Percentiles rank a stretch among this genome's conserved stretches.
Evolutionary conservation across 495 filamentous ascomycete genomes (phyloP).

Genomic region (Geoglossum glabrum): DNA sequence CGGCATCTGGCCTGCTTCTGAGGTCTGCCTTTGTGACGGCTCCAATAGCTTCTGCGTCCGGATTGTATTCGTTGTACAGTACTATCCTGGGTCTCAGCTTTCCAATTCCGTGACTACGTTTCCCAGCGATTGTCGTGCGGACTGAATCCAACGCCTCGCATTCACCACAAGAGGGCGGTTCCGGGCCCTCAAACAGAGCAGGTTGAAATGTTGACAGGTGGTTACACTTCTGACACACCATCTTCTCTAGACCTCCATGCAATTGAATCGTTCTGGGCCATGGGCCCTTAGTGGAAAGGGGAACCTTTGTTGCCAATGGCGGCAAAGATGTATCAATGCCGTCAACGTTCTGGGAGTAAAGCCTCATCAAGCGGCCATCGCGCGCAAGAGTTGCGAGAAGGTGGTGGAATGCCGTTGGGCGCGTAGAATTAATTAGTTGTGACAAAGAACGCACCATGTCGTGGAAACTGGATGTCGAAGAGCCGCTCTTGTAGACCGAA

Average conservation of each 20-base stretch:
- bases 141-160: constrained; percentile 59
- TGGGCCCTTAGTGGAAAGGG: constrained; percentile 53
- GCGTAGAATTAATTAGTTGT: constrained; percentile 46
- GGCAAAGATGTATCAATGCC: constrained; percentile 73
- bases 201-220: constrained; percentile 55
- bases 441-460: constrained; percentile 85
- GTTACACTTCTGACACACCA: constrained; percentile 87
- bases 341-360: constrained; percentile 95
- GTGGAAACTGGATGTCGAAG: constrained; percentile 74
- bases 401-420: constrained; percentile 82
- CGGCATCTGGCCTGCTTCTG: constrained; percentile 64
- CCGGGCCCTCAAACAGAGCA: constrained; percentile 62
- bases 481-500: constrained; percentile 83
- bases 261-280: constrained; percentile 91
- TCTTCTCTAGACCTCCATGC: constrained; percentile 82
- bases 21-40: constrained; percentile 71
- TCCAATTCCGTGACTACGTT: constrained; percentile 86
- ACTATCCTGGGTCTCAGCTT: constrained; percentile 82
- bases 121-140: constrained; percentile 56
- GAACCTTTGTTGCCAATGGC: constrained; percentile 59
- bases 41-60: constrained; percentile 89
- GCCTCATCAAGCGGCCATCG: constrained; percentile 70
- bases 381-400: constrained; percentile 78
- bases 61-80: constrained; percentile 92
- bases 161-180: constrained; percentile 59